Evolutionary conservation across 495 filamentous ascomycete species (phyloP), one percentile per base, ranked within the genome.

Genomic region (Annulohypoxylon bovei): DNA sequence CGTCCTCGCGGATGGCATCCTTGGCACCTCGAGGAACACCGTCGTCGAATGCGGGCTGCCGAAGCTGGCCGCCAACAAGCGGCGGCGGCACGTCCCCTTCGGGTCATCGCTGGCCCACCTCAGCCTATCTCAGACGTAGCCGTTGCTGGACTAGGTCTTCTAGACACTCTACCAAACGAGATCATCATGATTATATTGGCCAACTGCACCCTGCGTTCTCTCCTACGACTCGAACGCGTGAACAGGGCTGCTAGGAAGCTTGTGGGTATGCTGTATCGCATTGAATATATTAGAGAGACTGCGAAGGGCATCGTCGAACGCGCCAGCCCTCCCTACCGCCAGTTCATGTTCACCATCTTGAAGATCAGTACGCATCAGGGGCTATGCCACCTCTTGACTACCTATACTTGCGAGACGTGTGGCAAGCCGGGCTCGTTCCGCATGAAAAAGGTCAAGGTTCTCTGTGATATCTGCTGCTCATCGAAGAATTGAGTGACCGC

Each of bases 391-490:
- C 62, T 74, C 6, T 32, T 71, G 4, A 64, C 68, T 22, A 53
- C 42, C 39, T 65, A 56, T 35, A 44, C 37, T 9, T 58, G 65
- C 14, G 70, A 54, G 37, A 18, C 22, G 6, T 74, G 71, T 5
- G 28, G 64, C 44, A 57, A 71, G 23, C 42, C 75, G 6, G 62
- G 65, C 22, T 57, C 39, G 18, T 67, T 75, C 37, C 63, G 68
- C 12, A 77, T 77, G 40, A 44, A 30, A 9, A 65, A 62, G 32
- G 62, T 77, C 59, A 86, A 46, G 28, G 78, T 79, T 2, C 82
- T 75, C 57, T 86, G 70, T 80, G 86, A 86, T 27, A 73, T 77
- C 16, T 78, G 69, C 70, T 81, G 40, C 27, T n/a, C 18, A 3
- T 28, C 47, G 4, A 55, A 8, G 16, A 62, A 35, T 7, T 33